Percentiles rank a stretch among this genome's conserved stretches.
These are phyloP conservation scores for Colletotrichum sp. DNA, from an alignment of 2,329 filamentous ascomycete species.

Conservation along the genomic window DNA sequence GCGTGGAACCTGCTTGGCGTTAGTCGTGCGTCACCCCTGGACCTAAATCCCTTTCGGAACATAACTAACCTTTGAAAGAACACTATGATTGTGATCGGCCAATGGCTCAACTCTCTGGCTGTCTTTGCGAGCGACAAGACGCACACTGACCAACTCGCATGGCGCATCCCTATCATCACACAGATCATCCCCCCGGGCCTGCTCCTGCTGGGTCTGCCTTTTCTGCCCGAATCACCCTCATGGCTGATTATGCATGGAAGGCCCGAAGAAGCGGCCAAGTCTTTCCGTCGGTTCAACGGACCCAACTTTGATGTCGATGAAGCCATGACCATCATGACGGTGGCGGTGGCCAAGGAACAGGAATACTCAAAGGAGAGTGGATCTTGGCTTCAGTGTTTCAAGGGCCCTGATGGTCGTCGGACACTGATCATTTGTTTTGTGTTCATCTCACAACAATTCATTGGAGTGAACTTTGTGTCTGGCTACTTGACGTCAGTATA, in stretches of 20 bases:
- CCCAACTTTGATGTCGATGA: conserved; percentile 27
- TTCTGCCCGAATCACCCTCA: conserved; percentile 24
- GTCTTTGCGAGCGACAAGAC: conserved; percentile 10
- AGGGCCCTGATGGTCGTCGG: conserved; percentile 29
- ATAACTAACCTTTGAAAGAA: conserved; percentile 16
- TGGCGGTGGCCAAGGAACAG: conserved; percentile 27
- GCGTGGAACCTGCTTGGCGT: conserved; percentile 31
- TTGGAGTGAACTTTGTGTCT: conserved; percentile 32
- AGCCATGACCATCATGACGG: conserved; percentile 21
- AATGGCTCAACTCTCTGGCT: conserved; percentile 22
- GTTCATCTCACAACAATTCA: conserved; percentile 32
- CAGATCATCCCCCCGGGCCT: conserved; percentile 31
- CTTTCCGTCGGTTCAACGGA: conserved; percentile 29
- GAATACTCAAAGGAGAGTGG: conserved; percentile 23
- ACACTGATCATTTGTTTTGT: conserved; percentile 34
- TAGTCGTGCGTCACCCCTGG: conserved; percentile 16
- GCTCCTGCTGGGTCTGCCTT: conserved; percentile 24
- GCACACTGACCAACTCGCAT: conserved; percentile 26
- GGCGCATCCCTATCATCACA: conserved; percentile 33
- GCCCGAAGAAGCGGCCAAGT: conserved; percentile 21
- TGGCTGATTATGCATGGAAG: conserved; percentile 24
- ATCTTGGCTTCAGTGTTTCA: conserved; percentile 31
- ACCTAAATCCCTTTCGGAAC: not conserved
- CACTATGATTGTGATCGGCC: conserved; percentile 36
- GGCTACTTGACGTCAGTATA: conserved; percentile 27